A percentile compares a stretch with the other conserved stretches of the same genome.
Evolutionary conservation across 73 alveolate genomes (phyloP).

Genomic region (Paramecium caudatum): DNA sequence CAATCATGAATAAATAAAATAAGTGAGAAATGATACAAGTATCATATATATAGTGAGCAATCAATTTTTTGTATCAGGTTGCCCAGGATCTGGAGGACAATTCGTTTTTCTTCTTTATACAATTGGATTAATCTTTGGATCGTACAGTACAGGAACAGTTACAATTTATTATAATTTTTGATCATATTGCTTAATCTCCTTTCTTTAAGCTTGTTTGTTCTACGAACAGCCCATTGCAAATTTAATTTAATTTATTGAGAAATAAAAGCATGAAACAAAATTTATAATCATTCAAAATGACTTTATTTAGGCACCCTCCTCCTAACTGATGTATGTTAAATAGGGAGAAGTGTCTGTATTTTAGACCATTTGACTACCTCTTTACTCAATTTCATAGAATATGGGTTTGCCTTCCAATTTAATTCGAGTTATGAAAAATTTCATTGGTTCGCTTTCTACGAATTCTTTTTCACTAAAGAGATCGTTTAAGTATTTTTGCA

Average conservation of each 20-base stretch:
- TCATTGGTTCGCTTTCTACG: background rate
- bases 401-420: background rate
- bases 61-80: no score
- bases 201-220: background rate
- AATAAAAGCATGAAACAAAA: no score
- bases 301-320: no score
- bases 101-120: background rate
- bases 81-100: background rate
- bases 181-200: slow-evolving; percentile 26
- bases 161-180: slow-evolving; percentile 3
- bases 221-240: slow-evolving; percentile 4
- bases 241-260: no score
- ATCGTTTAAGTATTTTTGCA: slow-evolving; percentile 11
- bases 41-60: no score
- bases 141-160: slow-evolving; percentile 2
- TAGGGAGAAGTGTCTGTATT: no score
- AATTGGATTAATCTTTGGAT: slow-evolving; percentile 3
- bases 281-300: no score
- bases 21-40: no score
- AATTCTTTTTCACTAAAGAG: background rate
- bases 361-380: no score
- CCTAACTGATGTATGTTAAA: no score
- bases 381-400: no score
- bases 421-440: background rate
- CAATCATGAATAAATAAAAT: no score